Conservation (phyloP, 306 rosid species). For the Rubus parviflorus region DNA sequence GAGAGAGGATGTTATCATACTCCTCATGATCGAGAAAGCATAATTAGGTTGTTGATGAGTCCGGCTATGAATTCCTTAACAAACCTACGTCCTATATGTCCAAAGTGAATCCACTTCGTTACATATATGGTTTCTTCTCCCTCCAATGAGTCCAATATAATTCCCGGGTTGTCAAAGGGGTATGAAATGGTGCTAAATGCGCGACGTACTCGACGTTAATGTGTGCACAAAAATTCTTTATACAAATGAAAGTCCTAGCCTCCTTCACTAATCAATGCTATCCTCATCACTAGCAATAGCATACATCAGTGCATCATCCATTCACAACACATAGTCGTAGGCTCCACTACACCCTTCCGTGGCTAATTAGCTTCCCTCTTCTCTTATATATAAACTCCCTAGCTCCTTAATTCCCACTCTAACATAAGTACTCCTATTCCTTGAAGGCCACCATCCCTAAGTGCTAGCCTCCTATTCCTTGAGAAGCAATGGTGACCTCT, state of each 20-base stretch:
- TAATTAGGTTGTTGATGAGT: background rate
- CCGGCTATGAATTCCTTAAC: background rate
- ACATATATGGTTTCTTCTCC: background rate
- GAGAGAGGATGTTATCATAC: background rate
- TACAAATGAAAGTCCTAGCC: background rate
- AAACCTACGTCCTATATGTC: background rate
- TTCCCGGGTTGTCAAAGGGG: background rate
- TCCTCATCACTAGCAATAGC: background rate
- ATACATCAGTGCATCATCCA: background rate
- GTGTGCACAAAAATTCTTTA: background rate
- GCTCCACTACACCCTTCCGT: background rate
- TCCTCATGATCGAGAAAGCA: background rate
- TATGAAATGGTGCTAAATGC: background rate
- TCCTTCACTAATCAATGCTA: background rate
- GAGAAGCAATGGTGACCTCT: slow-evolving; percentile 17
- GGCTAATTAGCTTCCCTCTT: background rate
- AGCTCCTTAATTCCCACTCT: background rate
- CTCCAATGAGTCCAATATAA: background rate
- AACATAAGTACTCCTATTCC: background rate
- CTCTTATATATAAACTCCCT: background rate
- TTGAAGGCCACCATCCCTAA: background rate
- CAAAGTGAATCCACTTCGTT: background rate
- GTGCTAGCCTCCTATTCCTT: no score
- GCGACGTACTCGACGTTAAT: background rate
- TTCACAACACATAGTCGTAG: background rate